Conservation (phyloP, 1,139 yeast species). For the Yamadazyma siamensis region DNA sequence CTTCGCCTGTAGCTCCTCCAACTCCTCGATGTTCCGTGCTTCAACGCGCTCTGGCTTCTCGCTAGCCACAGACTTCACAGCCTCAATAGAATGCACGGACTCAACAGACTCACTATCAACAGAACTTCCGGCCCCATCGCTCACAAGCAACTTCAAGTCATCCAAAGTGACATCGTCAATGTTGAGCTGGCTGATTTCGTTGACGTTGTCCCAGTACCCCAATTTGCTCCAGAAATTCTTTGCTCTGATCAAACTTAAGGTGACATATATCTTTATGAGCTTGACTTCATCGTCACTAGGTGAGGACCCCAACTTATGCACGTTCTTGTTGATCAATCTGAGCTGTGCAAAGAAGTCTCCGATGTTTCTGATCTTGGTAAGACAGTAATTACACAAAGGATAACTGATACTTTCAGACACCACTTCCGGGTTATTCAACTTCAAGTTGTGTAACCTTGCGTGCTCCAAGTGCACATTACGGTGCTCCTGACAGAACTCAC, state of each 20-base stretch:
- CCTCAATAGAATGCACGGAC: slow-evolving; percentile 10
- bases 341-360: slow-evolving; percentile 77
- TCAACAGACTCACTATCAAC: no score
- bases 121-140: slow-evolving; percentile 1
- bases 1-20: slow-evolving; percentile 1
- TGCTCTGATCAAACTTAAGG: slow-evolving; percentile 30
- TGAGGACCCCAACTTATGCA: slow-evolving; percentile 21
- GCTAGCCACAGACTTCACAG: slow-evolving; percentile 6
- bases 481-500: slow-evolving; percentile 79
- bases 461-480: slow-evolving; percentile 70
- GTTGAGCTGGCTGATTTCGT: slow-evolving; percentile 28
- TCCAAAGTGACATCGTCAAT: slow-evolving; percentile 25
- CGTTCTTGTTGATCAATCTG: slow-evolving; percentile 56
- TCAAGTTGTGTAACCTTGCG: slow-evolving; percentile 71
- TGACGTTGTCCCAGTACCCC: slow-evolving; percentile 59
- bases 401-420: slow-evolving; percentile 36
- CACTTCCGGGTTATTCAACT: slow-evolving; percentile 30
- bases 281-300: slow-evolving; percentile 19
- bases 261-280: slow-evolving; percentile 23
- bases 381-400: slow-evolving; percentile 83
- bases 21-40: slow-evolving; percentile 1
- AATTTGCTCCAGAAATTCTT: slow-evolving; percentile 79
- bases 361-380: slow-evolving; percentile 71
- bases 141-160: slow-evolving; percentile 16
- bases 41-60: slow-evolving; percentile 2